A percentile compares a stretch with the other conserved stretches of the same genome.
Conservation (phyloP, 1,284 basidiomycete species). For the Pseudozyma thailandica region DNA sequence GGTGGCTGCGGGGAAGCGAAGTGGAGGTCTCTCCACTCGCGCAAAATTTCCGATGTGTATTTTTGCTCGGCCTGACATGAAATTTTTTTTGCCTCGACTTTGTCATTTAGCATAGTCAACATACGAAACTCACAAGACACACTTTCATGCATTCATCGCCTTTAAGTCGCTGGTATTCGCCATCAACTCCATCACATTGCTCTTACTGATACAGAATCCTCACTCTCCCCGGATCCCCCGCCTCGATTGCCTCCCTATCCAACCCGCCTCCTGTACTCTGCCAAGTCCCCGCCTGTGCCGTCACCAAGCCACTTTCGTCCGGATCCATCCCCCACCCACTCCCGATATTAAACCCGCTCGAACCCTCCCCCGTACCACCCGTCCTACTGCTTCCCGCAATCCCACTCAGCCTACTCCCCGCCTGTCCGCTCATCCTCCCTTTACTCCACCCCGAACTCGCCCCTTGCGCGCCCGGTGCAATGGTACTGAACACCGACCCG, state of each 20-base stretch:
- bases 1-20: too few relatives aligned
- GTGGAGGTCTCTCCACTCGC: too few relatives aligned
- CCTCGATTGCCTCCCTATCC: constrained; percentile 41
- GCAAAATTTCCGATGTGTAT: too few relatives aligned
- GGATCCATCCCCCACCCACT: constrained; percentile 33
- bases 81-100: too few relatives aligned
- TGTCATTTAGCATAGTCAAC: too few relatives aligned
- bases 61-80: too few relatives aligned
- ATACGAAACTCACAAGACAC: too few relatives aligned
- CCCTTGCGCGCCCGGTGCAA: constrained; percentile 4
- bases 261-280: constrained; percentile 10
- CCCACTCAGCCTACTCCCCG: constrained; percentile 12
- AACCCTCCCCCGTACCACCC: constrained; percentile 10
- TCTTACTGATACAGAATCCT: constrained; percentile 41
- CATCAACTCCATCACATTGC: too few relatives aligned
- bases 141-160: too few relatives aligned
- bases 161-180: too few relatives aligned
- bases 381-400: constrained; percentile 10
- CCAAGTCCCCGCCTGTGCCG: neutral
- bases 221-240: constrained; percentile 40
- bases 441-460: constrained; percentile 48
- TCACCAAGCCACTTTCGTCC: constrained; percentile 33
- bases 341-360: constrained; percentile 19
- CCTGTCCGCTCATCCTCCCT: too few relatives aligned
- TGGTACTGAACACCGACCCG: constrained; percentile 8